Base-by-base conservation (phyloP, 164 flowering plant species). In the Akebia trifoliata region DNA sequence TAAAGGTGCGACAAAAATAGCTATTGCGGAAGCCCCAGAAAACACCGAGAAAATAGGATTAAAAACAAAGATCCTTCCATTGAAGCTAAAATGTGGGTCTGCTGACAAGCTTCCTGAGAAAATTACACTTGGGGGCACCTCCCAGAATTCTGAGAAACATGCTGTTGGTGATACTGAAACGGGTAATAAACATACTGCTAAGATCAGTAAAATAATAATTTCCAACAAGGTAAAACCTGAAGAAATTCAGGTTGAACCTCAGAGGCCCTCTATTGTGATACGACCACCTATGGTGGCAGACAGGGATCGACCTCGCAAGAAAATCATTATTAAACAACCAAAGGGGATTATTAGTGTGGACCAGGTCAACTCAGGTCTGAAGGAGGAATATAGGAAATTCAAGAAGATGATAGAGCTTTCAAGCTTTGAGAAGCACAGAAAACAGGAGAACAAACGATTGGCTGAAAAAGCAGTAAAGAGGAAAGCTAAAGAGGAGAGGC, bases 41-140 rank as follows among this genome's bases (percentile, higher is more conserved):
- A 63, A 26, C 52, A 71, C 60, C 17, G 91, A 88, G 52, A 78
- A 65, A 25, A 67, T 68, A 6, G 71, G 54, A 45, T 65, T 72
- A 29, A 85, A 75, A 54, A 61, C 78, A 22, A 85, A 84, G 57
- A 35, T 65, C 36, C 69, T 72, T 24, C 78, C 82, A 24, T 52
- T 90, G 73, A 93, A 90, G 73, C 72, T 93, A 69, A 93, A 81
- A 72, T 87, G 89, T 58, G 74, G 81, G 47, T 39, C 74, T 1
- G 52, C 73, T 34, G 92, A 86, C 39, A 83, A 74, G 63, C 52
- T 56, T 59, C 56, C 69, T 43, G 90, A 81, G 47, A 81, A 67
- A 59, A 63, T 8, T 40, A 54, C 63, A 42, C 62, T 59, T 26
- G 73, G 56, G 25, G 76, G 60, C n/a, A n/a, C n/a, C n/a, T 49